phyloP scores from a whole-genome alignment of 176 grass and related monocot species.

The Oryza punctata region DNA sequence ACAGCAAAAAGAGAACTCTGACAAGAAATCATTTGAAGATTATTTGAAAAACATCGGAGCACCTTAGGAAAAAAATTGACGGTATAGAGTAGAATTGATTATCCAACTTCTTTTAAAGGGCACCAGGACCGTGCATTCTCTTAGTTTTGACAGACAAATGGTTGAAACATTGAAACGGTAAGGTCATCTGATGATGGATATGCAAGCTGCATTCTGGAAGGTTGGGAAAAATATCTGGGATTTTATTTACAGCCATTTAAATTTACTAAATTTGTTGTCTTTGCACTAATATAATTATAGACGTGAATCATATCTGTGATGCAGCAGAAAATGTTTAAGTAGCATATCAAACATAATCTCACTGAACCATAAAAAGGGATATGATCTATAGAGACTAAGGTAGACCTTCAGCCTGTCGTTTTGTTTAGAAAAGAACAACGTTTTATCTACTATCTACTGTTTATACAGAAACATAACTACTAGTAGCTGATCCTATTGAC shows the following conservation, averaged over 20 bases:
- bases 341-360: not conserved
- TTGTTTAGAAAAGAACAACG: not conserved
- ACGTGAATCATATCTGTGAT: too few relatives aligned
- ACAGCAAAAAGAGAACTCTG: not conserved
- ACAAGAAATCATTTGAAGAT: conserved; percentile 9
- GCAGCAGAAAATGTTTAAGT: not conserved
- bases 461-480: not conserved
- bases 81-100: not conserved
- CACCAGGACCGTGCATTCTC: not conserved
- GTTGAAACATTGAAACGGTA: not conserved
- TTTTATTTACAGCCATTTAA: not conserved
- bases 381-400: not conserved
- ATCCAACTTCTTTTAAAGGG: not conserved
- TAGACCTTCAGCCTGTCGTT: not conserved
- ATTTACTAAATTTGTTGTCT: not conserved
- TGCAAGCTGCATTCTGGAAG: not conserved
- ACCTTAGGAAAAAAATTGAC: not conserved
- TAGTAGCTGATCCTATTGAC: too few relatives aligned
- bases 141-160: conserved; percentile 2
- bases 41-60: conserved; percentile 8
- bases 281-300: not conserved
- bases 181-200: not conserved
- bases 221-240: not conserved
- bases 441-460: too few relatives aligned
- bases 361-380: not conserved